Base-by-base conservation (phyloP, 257 asterid species). In the Petrea volubilis region DNA sequence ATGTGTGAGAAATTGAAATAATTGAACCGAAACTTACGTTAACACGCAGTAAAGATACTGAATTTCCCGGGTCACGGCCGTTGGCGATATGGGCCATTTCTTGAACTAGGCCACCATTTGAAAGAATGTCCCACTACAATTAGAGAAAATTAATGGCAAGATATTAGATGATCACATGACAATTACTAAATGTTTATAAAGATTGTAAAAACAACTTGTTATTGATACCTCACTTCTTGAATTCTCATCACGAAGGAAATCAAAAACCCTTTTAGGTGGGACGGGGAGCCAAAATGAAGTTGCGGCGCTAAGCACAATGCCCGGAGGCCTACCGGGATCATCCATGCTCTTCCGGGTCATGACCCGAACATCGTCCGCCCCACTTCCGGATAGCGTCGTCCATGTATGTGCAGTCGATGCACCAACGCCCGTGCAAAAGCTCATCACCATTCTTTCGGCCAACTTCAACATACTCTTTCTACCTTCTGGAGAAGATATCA, bases 251-350 rank as follows among this genome's bases (percentile, higher is more conserved):
- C 88, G 78, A 46, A 86, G 79, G 50, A 86, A 86, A 50, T 83
- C 88, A 29, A 86, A 86, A 10, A 86, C 87, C 24, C 80, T 64
- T 49, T 86, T 78, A 0, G 87, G 81, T 9, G 85, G 71, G 40
- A 83, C 82, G 0, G 91, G 88, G 31, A 86, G 75, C 91, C 91
- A 86, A 63, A 86, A 86, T 1, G 91, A 86, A 38, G 91, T 86
- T 3, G 91, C 88, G 17, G 91, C 88, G 51, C 88, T 86, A 6
- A 86, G 84, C 15, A 86, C 86, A 44, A 83, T 83, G 21, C 90
- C 90, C 11, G 86, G 85, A 17, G 90, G 90, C 66, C 86, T 78
- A 17, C 90, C 90, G 10, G 88, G 90, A 69, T 83, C 90, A 60
- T 85, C 88, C 50, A 78, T 58, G 64, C 88, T 86, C 73, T 81